Evolutionary conservation across 768 basidiomycete genomes (phyloP), one percentile per base, ranked within the genome.

Genomic region (Chalciporus pseudorubinellus): DNA sequence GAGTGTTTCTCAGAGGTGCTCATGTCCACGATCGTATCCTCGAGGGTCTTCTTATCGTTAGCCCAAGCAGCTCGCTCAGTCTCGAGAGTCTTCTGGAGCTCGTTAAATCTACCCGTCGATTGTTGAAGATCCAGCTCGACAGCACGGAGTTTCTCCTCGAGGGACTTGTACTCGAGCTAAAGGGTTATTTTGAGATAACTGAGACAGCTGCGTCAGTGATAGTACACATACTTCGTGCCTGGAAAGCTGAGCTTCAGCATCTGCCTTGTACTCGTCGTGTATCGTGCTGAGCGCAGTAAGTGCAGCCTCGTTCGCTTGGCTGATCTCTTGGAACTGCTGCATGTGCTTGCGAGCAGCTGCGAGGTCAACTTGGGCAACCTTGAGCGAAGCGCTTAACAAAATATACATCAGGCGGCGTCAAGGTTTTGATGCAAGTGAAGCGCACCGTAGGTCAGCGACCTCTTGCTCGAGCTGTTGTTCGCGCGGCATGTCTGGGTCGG

Each of bases 271-370:
- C 64, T 92, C 85, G 49, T 94, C 92, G 56, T 85, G 84, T 0
- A 88, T 91, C 0, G 73, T 59, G 50, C 84, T 90, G 39, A 93
- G 69, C 28, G 80, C 78, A 24, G 80, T 74, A 7, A 95, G 74
- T 9, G 91, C 89, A 55, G 78, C 79, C 65, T 94, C 92, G 59
- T 80, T 92, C 0, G 89, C 87, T 61, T 85, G 81, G 54, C 87
- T 87, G 59, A 95, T 93, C 57, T 88, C 84, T 63, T 89, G 81
- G 80, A 87, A 94, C 66, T 94, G 92, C 52, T 87, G 80, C 24
- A 87, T 84, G 61, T 92, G 89, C 40, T 71, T 80, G 49, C 79
- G 79, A 1, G 90, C 85, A 18, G 81, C 73, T 10, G 82, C 76
- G 31, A 92, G 78, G 57, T 93, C 92, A 20, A 89, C 78, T 66